These are phyloP conservation scores for Apiospora aurea DNA, from an alignment of 2,329 filamentous ascomycete genomes.

Conservation along the genomic window DNA sequence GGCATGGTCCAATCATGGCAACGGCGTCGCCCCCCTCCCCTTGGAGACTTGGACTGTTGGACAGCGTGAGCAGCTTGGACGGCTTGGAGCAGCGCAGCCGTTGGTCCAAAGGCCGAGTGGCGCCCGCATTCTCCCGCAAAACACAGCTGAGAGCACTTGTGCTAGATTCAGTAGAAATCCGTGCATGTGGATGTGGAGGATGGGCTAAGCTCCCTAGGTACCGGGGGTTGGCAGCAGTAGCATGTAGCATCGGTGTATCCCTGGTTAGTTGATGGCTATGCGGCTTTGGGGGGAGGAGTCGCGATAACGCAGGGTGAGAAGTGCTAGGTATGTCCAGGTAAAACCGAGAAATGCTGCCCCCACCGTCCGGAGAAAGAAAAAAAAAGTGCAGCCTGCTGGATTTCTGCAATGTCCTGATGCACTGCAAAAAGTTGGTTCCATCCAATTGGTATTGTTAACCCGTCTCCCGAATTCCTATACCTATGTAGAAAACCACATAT, in stretches of 20 bases:
- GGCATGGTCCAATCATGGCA: constrained; percentile 6
- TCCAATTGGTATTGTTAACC: background rate
- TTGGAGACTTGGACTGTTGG: too few species aligned
- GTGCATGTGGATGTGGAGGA: background rate
- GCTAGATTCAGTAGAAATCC: background rate
- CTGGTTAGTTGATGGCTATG: background rate
- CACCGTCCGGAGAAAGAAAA: background rate
- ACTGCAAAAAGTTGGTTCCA: background rate
- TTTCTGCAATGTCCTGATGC: background rate
- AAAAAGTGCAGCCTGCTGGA: background rate
- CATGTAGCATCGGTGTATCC: background rate
- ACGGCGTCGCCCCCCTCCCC: background rate
- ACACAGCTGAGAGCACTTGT: background rate
- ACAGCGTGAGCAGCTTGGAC: too few species aligned
- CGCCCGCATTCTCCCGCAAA: constrained; percentile 19
- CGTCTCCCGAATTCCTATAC: background rate
- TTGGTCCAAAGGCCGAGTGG: constrained; percentile 13
- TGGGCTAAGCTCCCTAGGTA: background rate
- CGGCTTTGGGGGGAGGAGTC: too few species aligned
- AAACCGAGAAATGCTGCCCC: too few species aligned
- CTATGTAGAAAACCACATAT: background rate
- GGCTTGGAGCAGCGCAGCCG: background rate
- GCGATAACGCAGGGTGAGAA: background rate
- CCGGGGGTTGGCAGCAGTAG: background rate
- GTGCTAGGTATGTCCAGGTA: background rate